A percentile compares a stretch with the other conserved stretches of the same genome.
phyloP scores from a whole-genome alignment of 2,329 filamentous ascomycete species.

The Thielaviopsis musarum region DNA sequence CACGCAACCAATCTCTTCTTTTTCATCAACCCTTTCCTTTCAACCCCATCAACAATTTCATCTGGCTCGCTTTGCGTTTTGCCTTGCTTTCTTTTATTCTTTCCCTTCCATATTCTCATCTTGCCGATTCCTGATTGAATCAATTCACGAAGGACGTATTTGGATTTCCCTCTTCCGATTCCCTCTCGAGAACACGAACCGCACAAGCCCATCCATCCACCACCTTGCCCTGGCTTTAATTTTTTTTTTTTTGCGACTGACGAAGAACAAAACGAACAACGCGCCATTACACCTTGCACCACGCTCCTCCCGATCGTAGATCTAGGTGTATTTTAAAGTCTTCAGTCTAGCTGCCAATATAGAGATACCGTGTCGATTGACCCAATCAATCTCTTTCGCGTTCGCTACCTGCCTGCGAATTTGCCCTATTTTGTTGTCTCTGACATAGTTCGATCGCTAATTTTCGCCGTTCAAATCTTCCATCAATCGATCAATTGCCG shows the following conservation, averaged over 20 bases:
- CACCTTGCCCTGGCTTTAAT: slow-evolving; percentile 1
- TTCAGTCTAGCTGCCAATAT: not conserved
- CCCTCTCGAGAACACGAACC: slow-evolving; percentile 7
- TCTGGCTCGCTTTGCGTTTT: not conserved
- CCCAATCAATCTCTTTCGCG: slow-evolving; percentile 1
- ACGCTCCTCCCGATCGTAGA: slow-evolving; percentile 3
- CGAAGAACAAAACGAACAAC: not conserved
- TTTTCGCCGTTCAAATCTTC: not conserved
- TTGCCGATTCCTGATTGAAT: not conserved
- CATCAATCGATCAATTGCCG: not conserved
- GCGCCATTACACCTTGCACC: slow-evolving; percentile 10
- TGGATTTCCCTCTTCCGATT: not conserved
- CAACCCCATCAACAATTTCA: not conserved
- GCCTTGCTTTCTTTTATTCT: not conserved
- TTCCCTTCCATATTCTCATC: not conserved
- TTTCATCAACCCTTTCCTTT: not conserved
- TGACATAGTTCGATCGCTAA: not conserved
- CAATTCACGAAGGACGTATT: not conserved
- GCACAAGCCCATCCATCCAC: not conserved
- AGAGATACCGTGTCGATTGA: slow-evolving; percentile 3
- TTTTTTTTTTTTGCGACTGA: not conserved
- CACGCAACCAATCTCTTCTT: too few relatives aligned
- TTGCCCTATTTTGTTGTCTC: not conserved
- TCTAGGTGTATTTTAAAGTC: slow-evolving; percentile 10
- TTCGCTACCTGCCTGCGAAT: not conserved